Evolutionary conservation across 2,329 filamentous ascomycete species (phyloP).

Genomic region (Hypoxylon sp.): DNA sequence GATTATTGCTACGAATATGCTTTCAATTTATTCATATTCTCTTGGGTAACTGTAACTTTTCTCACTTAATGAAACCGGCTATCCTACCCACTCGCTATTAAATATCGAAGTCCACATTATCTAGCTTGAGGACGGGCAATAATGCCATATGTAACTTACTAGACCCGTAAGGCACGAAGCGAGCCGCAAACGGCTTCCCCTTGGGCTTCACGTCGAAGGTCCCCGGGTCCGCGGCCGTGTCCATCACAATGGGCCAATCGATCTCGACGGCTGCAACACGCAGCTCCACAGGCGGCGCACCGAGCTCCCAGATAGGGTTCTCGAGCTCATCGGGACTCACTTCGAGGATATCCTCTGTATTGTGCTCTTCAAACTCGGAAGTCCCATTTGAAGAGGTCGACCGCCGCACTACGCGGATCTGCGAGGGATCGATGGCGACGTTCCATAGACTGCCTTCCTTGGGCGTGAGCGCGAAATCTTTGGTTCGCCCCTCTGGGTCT

Average conservation of each 20-base stretch:
- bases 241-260: constrained; percentile 45
- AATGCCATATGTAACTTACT: constrained; percentile 50
- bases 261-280: constrained; percentile 46
- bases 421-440: constrained; percentile 46
- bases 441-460: constrained; percentile 40
- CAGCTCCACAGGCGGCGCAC: constrained; percentile 46
- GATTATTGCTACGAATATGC: constrained; percentile 6
- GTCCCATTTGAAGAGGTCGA: background rate
- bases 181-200: constrained; percentile 43
- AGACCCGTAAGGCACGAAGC: constrained; percentile 48
- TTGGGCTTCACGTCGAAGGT: constrained; percentile 33
- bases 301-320: constrained; percentile 47
- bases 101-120: constrained; percentile 31
- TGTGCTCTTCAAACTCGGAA: constrained; percentile 10
- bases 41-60: background rate
- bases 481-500: constrained; percentile 36
- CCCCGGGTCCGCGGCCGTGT: constrained; percentile 43
- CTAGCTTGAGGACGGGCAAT: constrained; percentile 43
- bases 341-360: constrained; percentile 8
- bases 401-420: constrained; percentile 40
- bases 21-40: background rate
- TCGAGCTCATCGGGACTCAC: constrained; percentile 23
- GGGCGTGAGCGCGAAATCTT: constrained; percentile 41
- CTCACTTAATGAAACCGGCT: background rate
- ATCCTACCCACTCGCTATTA: background rate